These are phyloP conservation scores for Salvia sclarea DNA, from an alignment of 305 asterid species.

Conservation along the genomic window DNA sequence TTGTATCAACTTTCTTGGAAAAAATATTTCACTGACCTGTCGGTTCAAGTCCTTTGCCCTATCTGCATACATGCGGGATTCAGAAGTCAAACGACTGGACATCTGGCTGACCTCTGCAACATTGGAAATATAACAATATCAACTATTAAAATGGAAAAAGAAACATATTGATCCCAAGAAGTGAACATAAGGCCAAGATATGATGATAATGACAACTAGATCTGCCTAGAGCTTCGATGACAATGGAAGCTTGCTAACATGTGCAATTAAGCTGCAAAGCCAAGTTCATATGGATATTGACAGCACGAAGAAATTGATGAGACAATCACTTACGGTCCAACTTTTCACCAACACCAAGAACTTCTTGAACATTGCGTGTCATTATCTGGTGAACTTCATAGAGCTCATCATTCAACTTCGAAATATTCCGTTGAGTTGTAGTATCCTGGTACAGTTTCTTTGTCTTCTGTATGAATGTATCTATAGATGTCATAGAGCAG, in stretches of 20 bases:
- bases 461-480: constrained; percentile 86
- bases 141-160: constrained; percentile 17
- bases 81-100: constrained; percentile 91
- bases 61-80: constrained; percentile 71
- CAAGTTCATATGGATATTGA: constrained; percentile 7
- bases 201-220: not conserved
- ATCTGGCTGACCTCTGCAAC: constrained; percentile 89
- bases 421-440: constrained; percentile 82
- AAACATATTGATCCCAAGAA: constrained; percentile 14
- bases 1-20: not conserved
- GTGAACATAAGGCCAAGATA: constrained; percentile 3
- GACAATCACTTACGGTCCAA: constrained; percentile 80
- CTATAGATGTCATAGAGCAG: constrained; percentile 44
- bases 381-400: constrained; percentile 98
- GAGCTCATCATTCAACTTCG: constrained; percentile 94
- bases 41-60: constrained; percentile 75
- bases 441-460: constrained; percentile 84
- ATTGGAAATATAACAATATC: constrained; percentile 19
- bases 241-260: constrained; percentile 11
- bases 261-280: not conserved
- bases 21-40: constrained; percentile 56
- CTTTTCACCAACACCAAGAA: constrained; percentile 97
- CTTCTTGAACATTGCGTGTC: constrained; percentile 99
- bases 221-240: not conserved
- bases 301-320: not conserved